Evolutionary conservation across 2,329 filamentous ascomycete species (phyloP), one percentile per base, ranked within the genome.

Genomic region (Monilinia laxa): DNA sequence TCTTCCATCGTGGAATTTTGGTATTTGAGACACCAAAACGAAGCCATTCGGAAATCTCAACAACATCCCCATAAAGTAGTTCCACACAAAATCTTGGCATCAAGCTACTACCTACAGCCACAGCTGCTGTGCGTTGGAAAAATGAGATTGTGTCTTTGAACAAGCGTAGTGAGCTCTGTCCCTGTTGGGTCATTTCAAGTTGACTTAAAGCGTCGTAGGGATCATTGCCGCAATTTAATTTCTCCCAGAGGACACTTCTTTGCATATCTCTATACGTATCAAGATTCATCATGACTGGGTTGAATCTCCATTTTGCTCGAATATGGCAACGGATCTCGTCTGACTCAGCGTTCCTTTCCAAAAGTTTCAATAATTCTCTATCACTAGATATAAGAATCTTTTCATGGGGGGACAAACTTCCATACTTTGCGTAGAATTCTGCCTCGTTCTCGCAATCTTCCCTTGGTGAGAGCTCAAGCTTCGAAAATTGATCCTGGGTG

Each of bases 101-200:
- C 12, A 71, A 71, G 42, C 3, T 62, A n/a, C n/a, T n/a, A 35
- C 54, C 65, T n/a, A 71, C 64, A 40, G 69, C n/a, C n/a, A n/a
- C n/a, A 23, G 65, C 58, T 20, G 68, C 67, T 16, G 53, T 56
- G 23, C 62, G 51, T 16, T 12, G 14, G 23, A 70, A 71, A 12
- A 71, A 71, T 5, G 69, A 63, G 5, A 54, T 18, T 28, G 69
- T 40, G 40, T 69, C 49, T 31, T 71, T 67, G 59, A 57, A 71
- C 28, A 71, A 28, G 56, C 52, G 28, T 67, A 62, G 14, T 14
- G 58, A 45, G 2, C 62, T 67, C 12, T 40, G 12, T 4, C 65
- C 62, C 4, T 62, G 52, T 5, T 52, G 31, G 5, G 42, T 52
- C 23, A 25, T 3, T 16, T 62, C n/a, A 40, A 71, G 66, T 3